Evolutionary conservation across 2,329 filamentous ascomycete genomes (phyloP).

Genomic region (Pseudogymnoascus sp.): DNA sequence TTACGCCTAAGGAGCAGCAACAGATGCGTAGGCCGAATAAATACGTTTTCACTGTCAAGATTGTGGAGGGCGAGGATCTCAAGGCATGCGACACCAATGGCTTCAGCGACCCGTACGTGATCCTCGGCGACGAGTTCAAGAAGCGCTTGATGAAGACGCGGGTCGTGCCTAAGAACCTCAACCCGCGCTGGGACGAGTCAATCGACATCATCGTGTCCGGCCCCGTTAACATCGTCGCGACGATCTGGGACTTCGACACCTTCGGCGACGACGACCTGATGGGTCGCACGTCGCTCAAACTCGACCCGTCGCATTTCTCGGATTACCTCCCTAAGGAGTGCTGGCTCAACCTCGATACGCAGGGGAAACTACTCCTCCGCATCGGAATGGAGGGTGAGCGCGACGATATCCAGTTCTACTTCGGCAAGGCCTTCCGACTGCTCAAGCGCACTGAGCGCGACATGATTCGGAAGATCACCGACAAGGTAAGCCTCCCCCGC

Average conservation of each 20-base stretch:
- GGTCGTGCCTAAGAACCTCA: constrained; percentile 82
- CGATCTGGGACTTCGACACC: constrained; percentile 97
- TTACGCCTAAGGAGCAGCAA: constrained; percentile 58
- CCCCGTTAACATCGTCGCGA: constrained; percentile 88
- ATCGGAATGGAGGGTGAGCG: constrained; percentile 98
- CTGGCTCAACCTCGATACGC: constrained; percentile 94
- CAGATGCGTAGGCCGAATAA: constrained; percentile 63
- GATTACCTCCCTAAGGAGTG: constrained; percentile 95
- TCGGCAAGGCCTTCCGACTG: constrained; percentile 91
- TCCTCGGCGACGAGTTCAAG: constrained; percentile 94
- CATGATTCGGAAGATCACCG: constrained; percentile 96
- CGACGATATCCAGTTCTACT: constrained; percentile 97
- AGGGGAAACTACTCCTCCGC: constrained; percentile 78
- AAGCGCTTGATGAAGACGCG: constrained; percentile 93
- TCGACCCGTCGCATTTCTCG: constrained; percentile 95
- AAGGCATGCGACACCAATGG: constrained; percentile 97
- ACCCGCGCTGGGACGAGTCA: constrained; percentile 94
- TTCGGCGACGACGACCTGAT: constrained; percentile 97
- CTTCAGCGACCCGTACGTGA: constrained; percentile 91
- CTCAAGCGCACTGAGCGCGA: constrained; percentile 93
- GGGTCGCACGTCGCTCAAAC: constrained; percentile 88
- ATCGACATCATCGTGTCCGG: constrained; percentile 92
- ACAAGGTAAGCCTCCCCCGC: constrained; percentile 61
- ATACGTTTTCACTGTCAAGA: constrained; percentile 97
- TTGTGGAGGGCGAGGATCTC: constrained; percentile 93